Percentiles rank a stretch among this genome's conserved stretches.
These are phyloP conservation scores for Hypoxylon fragiforme DNA, from an alignment of 495 filamentous ascomycete genomes.

Conservation along the genomic window DNA sequence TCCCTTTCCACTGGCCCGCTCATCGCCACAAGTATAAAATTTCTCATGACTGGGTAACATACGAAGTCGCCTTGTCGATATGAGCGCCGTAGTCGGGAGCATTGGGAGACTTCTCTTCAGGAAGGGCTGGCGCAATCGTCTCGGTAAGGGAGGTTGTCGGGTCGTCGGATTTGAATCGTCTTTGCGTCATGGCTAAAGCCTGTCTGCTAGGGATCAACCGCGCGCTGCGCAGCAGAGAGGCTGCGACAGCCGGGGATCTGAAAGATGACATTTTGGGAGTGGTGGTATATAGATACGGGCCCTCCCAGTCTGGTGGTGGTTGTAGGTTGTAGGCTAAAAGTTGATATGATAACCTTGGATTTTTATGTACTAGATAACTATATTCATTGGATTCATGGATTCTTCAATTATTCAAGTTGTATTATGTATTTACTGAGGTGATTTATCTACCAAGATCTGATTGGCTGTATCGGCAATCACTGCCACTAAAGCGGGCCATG, in stretches of 20 bases:
- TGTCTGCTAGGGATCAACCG: constrained; percentile 38
- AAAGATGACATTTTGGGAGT: constrained; percentile 46
- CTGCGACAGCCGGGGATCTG: constrained; percentile 46
- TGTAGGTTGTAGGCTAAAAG: neutral
- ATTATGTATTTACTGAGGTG: too few species aligned
- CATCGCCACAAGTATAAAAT: neutral
- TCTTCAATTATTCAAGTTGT: too few species aligned
- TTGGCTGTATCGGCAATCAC: constrained; percentile 34
- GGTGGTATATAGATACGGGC: neutral
- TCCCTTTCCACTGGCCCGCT: too few species aligned
- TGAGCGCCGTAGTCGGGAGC: constrained; percentile 78
- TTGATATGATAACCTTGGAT: constrained; percentile 5
- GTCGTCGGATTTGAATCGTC: constrained; percentile 50
- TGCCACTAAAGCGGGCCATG: constrained; percentile 18
- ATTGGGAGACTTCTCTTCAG: constrained; percentile 54
- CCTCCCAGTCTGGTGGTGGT: constrained; percentile 6
- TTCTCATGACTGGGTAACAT: constrained; percentile 30
- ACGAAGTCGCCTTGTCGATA: constrained; percentile 83
- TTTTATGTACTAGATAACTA: too few species aligned
- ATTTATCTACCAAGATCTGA: too few species aligned
- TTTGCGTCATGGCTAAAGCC: constrained; percentile 44
- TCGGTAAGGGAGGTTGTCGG: constrained; percentile 37
- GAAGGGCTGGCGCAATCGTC: constrained; percentile 26
- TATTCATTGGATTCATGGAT: too few species aligned
- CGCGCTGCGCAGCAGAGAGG: constrained; percentile 50